Percentiles rank a stretch among this genome's conserved stretches.
Evolutionary conservation across 164 flowering plant species (phyloP).

Genomic region (Piper longum): DNA sequence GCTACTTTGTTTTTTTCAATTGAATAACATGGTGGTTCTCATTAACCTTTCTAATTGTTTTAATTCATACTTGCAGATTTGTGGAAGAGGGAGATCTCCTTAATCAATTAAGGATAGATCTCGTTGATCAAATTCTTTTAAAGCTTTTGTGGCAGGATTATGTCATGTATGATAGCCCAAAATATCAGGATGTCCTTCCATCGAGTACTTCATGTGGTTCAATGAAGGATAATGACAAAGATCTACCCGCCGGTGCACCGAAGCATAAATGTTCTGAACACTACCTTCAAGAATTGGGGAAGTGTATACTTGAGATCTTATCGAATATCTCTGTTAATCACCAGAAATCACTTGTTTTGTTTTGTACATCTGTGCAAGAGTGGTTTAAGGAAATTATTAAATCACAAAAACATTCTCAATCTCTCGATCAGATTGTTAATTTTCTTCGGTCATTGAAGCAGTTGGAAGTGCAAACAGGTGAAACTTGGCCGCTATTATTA

Average conservation of each 20-base stretch:
- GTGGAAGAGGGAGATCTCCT: slow-evolving; percentile 29
- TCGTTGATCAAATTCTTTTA: slow-evolving; percentile 45
- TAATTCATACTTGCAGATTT: slow-evolving; percentile 27
- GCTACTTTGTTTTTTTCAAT: neutral
- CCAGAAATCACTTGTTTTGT: slow-evolving; percentile 29
- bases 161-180: slow-evolving; percentile 15
- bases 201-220: slow-evolving; percentile 10
- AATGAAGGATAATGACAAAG: slow-evolving; percentile 10
- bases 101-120: slow-evolving; percentile 25
- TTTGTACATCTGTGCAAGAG: slow-evolving; percentile 42
- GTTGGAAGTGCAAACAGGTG: slow-evolving; percentile 43
- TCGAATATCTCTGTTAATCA: slow-evolving; percentile 32
- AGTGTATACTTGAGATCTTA: slow-evolving; percentile 54
- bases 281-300: slow-evolving; percentile 47
- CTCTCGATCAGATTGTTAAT: slow-evolving; percentile 23
- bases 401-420: slow-evolving; percentile 16
- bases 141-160: slow-evolving; percentile 69
- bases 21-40: neutral
- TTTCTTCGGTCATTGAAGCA: slow-evolving; percentile 45
- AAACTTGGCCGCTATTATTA: slow-evolving; percentile 60
- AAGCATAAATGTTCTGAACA: slow-evolving; percentile 22
- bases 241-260: slow-evolving; percentile 12
- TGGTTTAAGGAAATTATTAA: slow-evolving; percentile 33
- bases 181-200: slow-evolving; percentile 16
- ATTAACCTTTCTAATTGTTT: too few species aligned